phyloP scores from a whole-genome alignment of 2,329 filamentous ascomycete species.

The Aspergillus texensis region DNA sequence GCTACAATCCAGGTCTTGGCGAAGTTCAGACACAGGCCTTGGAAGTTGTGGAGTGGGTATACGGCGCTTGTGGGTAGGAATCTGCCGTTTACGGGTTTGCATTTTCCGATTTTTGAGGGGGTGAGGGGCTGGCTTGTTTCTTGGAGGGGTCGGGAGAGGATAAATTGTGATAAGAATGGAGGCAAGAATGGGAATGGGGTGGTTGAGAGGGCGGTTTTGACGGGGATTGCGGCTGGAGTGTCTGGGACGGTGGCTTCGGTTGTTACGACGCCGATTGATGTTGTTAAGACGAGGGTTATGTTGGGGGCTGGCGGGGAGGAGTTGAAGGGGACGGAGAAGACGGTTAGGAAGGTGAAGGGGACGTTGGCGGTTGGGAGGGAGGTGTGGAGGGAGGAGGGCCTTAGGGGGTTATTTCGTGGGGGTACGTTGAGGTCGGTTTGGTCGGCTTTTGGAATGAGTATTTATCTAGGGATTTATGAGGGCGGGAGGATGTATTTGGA shows the following conservation, averaged over 20 bases:
- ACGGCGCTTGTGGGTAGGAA: slow-evolving; percentile 80
- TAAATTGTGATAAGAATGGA: no score
- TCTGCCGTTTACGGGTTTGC: slow-evolving; percentile 81
- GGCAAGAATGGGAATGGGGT: slow-evolving; percentile 38
- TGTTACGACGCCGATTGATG: slow-evolving; percentile 86
- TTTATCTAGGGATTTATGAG: slow-evolving; percentile 88
- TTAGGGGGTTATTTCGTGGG: slow-evolving; percentile 73
- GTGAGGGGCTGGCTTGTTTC: slow-evolving; percentile 59
- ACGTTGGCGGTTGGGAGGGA: slow-evolving; percentile 60
- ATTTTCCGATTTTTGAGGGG: slow-evolving; percentile 85
- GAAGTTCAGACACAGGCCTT: slow-evolving; percentile 59
- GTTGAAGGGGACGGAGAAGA: background rate
- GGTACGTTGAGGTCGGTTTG: slow-evolving; percentile 72
- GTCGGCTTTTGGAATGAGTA: slow-evolving; percentile 79
- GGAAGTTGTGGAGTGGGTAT: slow-evolving; percentile 69
- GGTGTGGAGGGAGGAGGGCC: slow-evolving; percentile 67
- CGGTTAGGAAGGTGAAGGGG: slow-evolving; percentile 5
- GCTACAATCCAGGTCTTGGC: slow-evolving; percentile 54
- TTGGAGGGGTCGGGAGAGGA: slow-evolving; percentile 22
- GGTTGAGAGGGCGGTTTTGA: slow-evolving; percentile 69
- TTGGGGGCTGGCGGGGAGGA: slow-evolving; percentile 54
- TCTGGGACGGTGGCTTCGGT: slow-evolving; percentile 76
- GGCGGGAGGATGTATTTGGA: slow-evolving; percentile 67
- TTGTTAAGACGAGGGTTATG: slow-evolving; percentile 90
- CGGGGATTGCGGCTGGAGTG: slow-evolving; percentile 70